Conservation (phyloP, 164 flowering plant genomes). For the Magnolia officinalis region DNA sequence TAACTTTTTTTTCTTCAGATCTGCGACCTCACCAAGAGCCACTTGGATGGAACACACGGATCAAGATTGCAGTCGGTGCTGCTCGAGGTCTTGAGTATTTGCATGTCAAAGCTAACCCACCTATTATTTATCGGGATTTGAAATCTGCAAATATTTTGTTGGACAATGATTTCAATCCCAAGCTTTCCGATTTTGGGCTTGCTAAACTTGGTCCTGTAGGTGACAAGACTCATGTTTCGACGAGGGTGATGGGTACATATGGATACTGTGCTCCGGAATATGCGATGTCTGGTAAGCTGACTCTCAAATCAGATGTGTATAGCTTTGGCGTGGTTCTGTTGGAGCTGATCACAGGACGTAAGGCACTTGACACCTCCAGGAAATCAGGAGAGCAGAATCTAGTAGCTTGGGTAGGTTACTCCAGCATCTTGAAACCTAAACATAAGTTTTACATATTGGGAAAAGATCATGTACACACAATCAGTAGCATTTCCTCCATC, state of each 20-base stretch:
- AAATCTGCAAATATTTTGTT: slow-evolving; percentile 83
- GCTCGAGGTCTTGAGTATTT: slow-evolving; percentile 80
- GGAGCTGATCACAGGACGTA: slow-evolving; percentile 77
- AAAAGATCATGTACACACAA: neutral
- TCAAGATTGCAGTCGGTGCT: slow-evolving; percentile 74
- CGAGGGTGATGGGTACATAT: slow-evolving; percentile 75
- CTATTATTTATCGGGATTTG: slow-evolving; percentile 77
- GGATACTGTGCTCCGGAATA: slow-evolving; percentile 84
- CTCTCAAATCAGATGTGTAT: slow-evolving; percentile 67
- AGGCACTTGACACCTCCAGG: slow-evolving; percentile 52
- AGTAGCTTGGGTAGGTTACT: slow-evolving; percentile 66
- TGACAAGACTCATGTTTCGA: slow-evolving; percentile 72
- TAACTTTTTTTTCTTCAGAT: slow-evolving; percentile 26
- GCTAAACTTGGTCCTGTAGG: slow-evolving; percentile 89
- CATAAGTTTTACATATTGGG: neutral
- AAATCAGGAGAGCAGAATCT: slow-evolving; percentile 59
- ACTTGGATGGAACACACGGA: slow-evolving; percentile 63
- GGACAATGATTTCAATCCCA: slow-evolving; percentile 68
- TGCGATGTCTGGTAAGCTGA: slow-evolving; percentile 72
- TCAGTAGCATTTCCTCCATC: neutral
- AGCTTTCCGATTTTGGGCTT: slow-evolving; percentile 84
- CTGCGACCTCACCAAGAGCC: slow-evolving; percentile 38
- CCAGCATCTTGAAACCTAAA: neutral
- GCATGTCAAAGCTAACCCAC: slow-evolving; percentile 68
- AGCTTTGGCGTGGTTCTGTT: slow-evolving; percentile 81